Evolutionary conservation across 805 yeast genomes (phyloP), one percentile per base, ranked within the genome.

Genomic region (Komagataella populi): DNA sequence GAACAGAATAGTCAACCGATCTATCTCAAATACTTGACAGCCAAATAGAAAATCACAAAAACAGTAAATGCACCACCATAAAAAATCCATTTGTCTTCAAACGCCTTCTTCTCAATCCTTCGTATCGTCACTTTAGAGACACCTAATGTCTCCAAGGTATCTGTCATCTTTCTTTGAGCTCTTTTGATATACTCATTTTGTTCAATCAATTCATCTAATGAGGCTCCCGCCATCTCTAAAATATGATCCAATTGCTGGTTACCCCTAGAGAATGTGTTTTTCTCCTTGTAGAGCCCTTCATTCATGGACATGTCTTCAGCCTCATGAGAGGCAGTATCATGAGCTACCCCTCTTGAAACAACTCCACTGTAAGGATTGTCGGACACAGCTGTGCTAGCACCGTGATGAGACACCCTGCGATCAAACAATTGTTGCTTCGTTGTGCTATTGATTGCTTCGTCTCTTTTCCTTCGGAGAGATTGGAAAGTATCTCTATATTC

Each of bases 211-310:
- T 90, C 96, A 49, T 86, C 95, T 56, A 88, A 78, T 1, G 96
- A 87, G 49, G 77, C 76, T 54, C 84, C 79, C 2, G 97, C 98
- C 83, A 87, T 84, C 60, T 87, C 97, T 46, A 93, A 65, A 46
- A 93, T 87, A 56, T 87, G 88, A 63, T 93, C 99, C 54, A 93
- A 69, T 62, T 87, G 96, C 51, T 81, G 81, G 46, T 85, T 81
- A 0, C 96, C 89, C 52, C 86, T 71, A 36, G 75, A 74, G 44
- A 85, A 68, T 6, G 78, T 75, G 47, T 77, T 76, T 47, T 74
- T 75, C 60, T 93, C 98, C 55, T 83, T 78, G 55, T 75, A 70
- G 52, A 87, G 66, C 0, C 95, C 95, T 49, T 83, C 82, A 54
- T 72, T 75, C 60, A 79, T 70, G 10, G 61, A 52, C 53, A 64